Conservation (phyloP, 495 filamentous ascomycete genomes). For the Penicillium bialowiezense region DNA sequence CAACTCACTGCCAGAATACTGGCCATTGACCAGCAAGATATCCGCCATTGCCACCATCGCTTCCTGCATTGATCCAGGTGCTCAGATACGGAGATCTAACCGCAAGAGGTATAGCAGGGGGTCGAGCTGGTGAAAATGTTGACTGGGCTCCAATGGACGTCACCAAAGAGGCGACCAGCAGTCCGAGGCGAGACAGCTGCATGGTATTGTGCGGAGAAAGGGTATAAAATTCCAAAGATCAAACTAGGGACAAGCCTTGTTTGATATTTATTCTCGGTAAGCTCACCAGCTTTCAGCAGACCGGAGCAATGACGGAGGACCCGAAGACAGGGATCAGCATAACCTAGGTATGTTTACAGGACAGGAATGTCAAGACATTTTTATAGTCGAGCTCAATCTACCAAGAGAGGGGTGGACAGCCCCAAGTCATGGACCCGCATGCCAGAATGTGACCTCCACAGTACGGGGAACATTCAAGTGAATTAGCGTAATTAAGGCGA, state of each 20-base stretch:
- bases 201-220: slow-evolving; percentile 14
- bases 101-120: slow-evolving; percentile 54
- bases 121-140: slow-evolving; percentile 52
- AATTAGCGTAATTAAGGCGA: slow-evolving; percentile 12
- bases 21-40: slow-evolving; percentile 59
- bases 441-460: slow-evolving; percentile 18
- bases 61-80: slow-evolving; percentile 53
- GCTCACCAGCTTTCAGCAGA: slow-evolving; percentile 2
- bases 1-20: slow-evolving; percentile 51
- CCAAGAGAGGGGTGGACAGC: slow-evolving; percentile 8
- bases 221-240: slow-evolving; percentile 22
- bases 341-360: slow-evolving; percentile 30
- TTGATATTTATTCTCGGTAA: slow-evolving; percentile 14
- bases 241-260: slow-evolving; percentile 21
- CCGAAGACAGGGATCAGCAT: slow-evolving; percentile 21
- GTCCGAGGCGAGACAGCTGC: slow-evolving; percentile 24
- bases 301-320: slow-evolving; percentile 9
- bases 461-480: slow-evolving; percentile 10
- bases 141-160: slow-evolving; percentile 35
- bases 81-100: slow-evolving; percentile 58
- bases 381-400: slow-evolving; percentile 28
- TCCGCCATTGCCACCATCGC: slow-evolving; percentile 54
- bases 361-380: slow-evolving; percentile 33
- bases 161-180: slow-evolving; percentile 24
- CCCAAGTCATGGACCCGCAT: slow-evolving; percentile 20